Base-by-base conservation (phyloP, 306 rosid species). In the Prunus kanzakura region DNA sequence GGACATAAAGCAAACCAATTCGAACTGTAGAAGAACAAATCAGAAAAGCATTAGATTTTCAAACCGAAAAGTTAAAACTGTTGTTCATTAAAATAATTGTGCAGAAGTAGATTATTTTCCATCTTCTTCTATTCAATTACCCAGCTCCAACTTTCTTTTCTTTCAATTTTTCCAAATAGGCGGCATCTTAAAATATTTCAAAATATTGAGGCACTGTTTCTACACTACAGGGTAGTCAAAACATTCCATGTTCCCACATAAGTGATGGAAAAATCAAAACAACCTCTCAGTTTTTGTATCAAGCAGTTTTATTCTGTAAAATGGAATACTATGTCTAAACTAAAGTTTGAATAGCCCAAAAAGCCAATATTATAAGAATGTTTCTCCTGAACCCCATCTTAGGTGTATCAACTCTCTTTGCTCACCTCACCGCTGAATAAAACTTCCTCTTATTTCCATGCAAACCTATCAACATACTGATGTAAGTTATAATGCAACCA, bases 1-100 rank as follows among this genome's bases (percentile, higher is more conserved):
- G 60, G 83, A 89, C 64, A 69, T 93, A 93, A 29, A 93, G 82
- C 75, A 85, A 43, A 49, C 96, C 96, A 69, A 93, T 89, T 71
- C 91, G 74, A 67, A 86, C 98, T 89, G 85, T 75, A 65, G 50
- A 83, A 70, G 47, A 69, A 46, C 14, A 80, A 16, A 27, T 6
- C 41, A 74, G 65, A 72, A 52, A 71, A 27, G 11, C 49, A 38
- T 65, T 49, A 46, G 38, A 49, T 64, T 20, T 58, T 72, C 38
- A 83, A 83, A 71, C 67, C 32, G 16, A 22, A 6, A 51, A 25
- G 61, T 52, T 50, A 60, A 45, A 73, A 27, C 30, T 16, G 27
- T 19, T 68, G 10, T 74, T 75, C 46, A n/a, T 67, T 35, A 27
- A 30, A 10, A 62, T 30, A 62, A 29, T 67, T 12, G 4, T 25